phyloP scores from a whole-genome alignment of 1,139 yeast genomes.

The Geotrichum restrictum region DNA sequence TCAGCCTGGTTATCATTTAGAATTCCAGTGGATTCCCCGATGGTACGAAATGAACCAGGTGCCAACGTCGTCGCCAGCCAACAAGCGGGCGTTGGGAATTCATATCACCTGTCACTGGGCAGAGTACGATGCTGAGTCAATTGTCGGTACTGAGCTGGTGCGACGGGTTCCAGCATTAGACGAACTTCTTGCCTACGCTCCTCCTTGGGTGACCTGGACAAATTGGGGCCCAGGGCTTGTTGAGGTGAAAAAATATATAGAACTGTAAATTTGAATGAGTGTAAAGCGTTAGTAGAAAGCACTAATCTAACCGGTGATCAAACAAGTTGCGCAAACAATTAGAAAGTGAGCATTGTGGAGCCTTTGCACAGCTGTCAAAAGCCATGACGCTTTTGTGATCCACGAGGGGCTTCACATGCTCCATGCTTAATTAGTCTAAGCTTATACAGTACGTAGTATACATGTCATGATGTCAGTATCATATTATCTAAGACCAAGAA shows the following conservation, averaged over 20 bases:
- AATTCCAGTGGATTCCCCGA: slow-evolving; percentile 75
- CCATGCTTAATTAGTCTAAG: no score
- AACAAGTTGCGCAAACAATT: background rate
- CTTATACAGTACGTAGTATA: no score
- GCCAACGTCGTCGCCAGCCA: slow-evolving; percentile 2
- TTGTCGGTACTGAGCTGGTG: slow-evolving; percentile 37
- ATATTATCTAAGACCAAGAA: background rate
- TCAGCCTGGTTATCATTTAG: slow-evolving; percentile 51
- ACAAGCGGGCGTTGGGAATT: slow-evolving; percentile 45
- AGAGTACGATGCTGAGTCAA: slow-evolving; percentile 51
- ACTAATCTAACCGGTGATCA: background rate
- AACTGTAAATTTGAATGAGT: slow-evolving; percentile 39
- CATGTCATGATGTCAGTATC: background rate
- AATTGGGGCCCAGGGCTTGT: slow-evolving; percentile 67
- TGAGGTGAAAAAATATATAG: slow-evolving; percentile 47
- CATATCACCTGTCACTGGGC: slow-evolving; percentile 69
- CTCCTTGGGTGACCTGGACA: slow-evolving; percentile 60
- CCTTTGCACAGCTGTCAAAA: no score
- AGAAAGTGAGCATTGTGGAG: no score
- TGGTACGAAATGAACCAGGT: slow-evolving; percentile 45
- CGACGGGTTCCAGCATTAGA: slow-evolving; percentile 63
- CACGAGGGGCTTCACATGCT: no score
- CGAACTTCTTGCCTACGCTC: slow-evolving; percentile 63
- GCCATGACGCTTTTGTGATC: background rate
- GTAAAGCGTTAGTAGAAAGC: no score